phyloP scores from a whole-genome alignment of 805 yeast species.

The Danielozyma ontarioensis region DNA sequence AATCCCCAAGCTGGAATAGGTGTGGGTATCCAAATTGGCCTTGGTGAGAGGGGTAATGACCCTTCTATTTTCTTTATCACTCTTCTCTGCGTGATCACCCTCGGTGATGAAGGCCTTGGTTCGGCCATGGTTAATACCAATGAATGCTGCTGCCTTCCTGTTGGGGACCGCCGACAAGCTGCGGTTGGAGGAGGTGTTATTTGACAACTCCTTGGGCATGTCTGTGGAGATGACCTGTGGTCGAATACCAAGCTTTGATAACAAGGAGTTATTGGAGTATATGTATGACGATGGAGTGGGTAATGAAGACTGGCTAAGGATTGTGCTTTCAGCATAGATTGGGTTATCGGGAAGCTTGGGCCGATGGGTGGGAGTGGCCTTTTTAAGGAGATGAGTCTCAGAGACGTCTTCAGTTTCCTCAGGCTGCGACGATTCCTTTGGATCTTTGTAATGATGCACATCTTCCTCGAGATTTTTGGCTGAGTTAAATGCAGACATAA shows the following conservation, averaged over 20 bases:
- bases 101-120: constrained; percentile 1
- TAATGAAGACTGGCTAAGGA: constrained; percentile 13
- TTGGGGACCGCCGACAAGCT: no score
- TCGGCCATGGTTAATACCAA: constrained; percentile 2
- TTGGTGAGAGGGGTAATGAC: constrained; percentile 21
- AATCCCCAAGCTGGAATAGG: constrained; percentile 8
- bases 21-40: constrained; percentile 24
- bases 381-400: constrained; percentile 1
- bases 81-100: constrained; percentile 5
- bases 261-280: constrained; percentile 29
- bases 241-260: constrained; percentile 34
- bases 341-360: constrained; percentile 26
- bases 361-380: constrained; percentile 18
- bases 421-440: constrained; percentile 1
- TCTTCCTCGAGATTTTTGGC: constrained; percentile 57
- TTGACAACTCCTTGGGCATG: constrained; percentile 12
- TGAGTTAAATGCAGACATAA: constrained; percentile 62
- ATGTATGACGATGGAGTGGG: constrained; percentile 24
- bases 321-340: constrained; percentile 30
- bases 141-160: constrained; percentile 5
- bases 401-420: background rate
- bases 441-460: constrained; percentile 1
- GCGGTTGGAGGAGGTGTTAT: constrained; percentile 1
- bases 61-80: constrained; percentile 13
- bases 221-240: constrained; percentile 37